Evolutionary conservation across 2,329 filamentous ascomycete genomes (phyloP).

Genomic region (Colletotrichum camelliae): DNA sequence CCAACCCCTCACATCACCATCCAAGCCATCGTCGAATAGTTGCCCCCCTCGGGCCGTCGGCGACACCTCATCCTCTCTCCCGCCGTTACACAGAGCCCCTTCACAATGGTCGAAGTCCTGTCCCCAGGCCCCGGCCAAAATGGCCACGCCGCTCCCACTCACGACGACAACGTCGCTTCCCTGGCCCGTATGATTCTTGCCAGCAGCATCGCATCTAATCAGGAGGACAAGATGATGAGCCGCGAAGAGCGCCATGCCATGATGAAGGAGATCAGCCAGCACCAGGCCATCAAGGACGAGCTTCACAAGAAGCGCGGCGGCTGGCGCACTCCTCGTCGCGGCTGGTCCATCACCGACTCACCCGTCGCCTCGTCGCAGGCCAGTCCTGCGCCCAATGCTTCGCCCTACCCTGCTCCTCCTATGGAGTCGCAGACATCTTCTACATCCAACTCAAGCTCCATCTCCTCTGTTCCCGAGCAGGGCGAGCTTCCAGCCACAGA

Average conservation of each 20-base stretch:
- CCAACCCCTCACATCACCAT: neutral
- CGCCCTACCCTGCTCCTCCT: neutral
- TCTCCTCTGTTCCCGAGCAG: slow-evolving; percentile 21
- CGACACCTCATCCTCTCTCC: neutral
- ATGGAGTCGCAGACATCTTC: neutral
- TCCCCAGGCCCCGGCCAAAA: slow-evolving; percentile 23
- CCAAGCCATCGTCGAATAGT: neutral
- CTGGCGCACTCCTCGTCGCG: slow-evolving; percentile 47
- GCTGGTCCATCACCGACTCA: slow-evolving; percentile 53
- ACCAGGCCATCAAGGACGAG: slow-evolving; percentile 42
- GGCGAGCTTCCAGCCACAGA: slow-evolving; percentile 23
- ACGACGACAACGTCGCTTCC: slow-evolving; percentile 22
- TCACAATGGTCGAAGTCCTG: slow-evolving; percentile 38
- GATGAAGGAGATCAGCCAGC: slow-evolving; percentile 41
- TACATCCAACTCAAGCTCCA: neutral
- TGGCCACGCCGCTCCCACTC: slow-evolving; percentile 15
- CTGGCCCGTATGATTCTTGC: slow-evolving; percentile 23
- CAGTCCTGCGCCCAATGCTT: neutral
- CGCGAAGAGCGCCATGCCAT: slow-evolving; percentile 47
- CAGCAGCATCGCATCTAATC: slow-evolving; percentile 21
- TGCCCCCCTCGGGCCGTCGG: neutral
- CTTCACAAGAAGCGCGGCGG: slow-evolving; percentile 38
- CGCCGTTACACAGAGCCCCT: neutral
- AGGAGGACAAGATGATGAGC: slow-evolving; percentile 32
- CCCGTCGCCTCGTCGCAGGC: slow-evolving; percentile 25